Percentiles rank a stretch among this genome's conserved stretches.
Conservation (phyloP, 768 basidiomycete genomes). For the Daedaleopsis sinensis region DNA sequence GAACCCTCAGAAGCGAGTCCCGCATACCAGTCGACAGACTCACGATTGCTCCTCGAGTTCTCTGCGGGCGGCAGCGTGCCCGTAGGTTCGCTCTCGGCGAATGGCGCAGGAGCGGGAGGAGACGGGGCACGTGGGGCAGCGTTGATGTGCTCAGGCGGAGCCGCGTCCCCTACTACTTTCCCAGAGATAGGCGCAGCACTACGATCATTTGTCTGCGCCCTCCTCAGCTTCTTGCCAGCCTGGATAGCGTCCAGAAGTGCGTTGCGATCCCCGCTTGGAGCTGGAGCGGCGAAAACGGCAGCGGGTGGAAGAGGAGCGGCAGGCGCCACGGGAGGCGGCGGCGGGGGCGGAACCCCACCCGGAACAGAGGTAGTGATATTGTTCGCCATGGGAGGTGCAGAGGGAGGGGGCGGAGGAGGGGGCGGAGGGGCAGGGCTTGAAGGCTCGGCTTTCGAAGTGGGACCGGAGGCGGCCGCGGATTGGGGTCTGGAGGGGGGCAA, state of each 20-base stretch:
- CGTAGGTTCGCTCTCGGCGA: conserved; percentile 8
- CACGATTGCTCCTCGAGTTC: conserved; percentile 50
- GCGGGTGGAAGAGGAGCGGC: conserved; percentile 35
- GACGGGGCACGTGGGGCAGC: conserved; percentile 46
- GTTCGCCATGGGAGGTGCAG: conserved; percentile 37
- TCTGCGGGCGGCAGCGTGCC: conserved; percentile 13
- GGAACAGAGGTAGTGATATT: conserved; percentile 30
- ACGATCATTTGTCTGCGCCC: conserved; percentile 83
- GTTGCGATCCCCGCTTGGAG: conserved; percentile 51
- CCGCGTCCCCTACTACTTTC: conserved; percentile 73
- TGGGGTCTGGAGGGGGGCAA: conserved; percentile 59
- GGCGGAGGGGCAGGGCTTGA: conserved; percentile 38
- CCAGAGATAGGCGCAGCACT: conserved; percentile 73
- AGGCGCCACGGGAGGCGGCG: conserved; percentile 35
- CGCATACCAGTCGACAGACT: conserved; percentile 91
- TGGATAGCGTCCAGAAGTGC: conserved; percentile 84
- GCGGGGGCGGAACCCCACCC: conserved; percentile 30
- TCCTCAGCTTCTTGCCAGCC: conserved; percentile 68
- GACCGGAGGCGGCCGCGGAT: conserved; percentile 46
- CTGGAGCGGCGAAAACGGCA: conserved; percentile 33
- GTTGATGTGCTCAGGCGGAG: conserved; percentile 71
- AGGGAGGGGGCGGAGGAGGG: conserved; percentile 42
- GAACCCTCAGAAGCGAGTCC: conserved; percentile 79
- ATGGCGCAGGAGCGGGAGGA: conserved; percentile 37
- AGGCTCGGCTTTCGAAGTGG: conserved; percentile 20